Evolutionary conservation across 805 yeast genomes (phyloP), one percentile per base, ranked within the genome.

Genomic region (Candida stauntonica): DNA sequence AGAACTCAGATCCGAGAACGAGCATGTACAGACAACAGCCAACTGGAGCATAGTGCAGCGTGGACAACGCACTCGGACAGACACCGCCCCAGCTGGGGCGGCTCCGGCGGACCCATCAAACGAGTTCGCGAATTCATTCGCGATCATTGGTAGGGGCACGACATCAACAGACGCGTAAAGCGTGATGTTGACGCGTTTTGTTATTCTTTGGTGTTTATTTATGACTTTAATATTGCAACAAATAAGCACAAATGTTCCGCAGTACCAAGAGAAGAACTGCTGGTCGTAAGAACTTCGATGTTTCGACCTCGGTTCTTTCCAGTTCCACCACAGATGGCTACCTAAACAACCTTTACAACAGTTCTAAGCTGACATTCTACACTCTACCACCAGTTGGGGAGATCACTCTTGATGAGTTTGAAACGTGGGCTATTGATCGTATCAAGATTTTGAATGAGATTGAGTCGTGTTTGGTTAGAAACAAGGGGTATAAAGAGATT

Each of bases 371-470:
- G 35, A 78, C 86, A 16, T 77, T 91, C 53, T 93, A 93, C 62
- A 74, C 68, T 18, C 47, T 66, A 5, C 93, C 95, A 9, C 98
- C 98, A 1, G 63, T 72, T 23, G 79, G 81, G 12, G 98, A 93
- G 61, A 80, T 93, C 52, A 86, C 97, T 0, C 62, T 93, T 14
- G 97, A 89, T 47, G 86, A 93, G 53, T 93, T 93, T 61, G 99
- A 93, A 63, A 70, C 72, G 5, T 93, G 97, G 96, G 98, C 98
- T 5, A 81, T 93, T 38, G 98, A 91, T 55, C 67, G 99, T 43
- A 68, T 91, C 46, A 79, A 82, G 55, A 76, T 93, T 7, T 68
- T 93, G 42, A 73, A 88, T 38, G 96, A 87, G 56, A 81, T 93
- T 35, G 97, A 91, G 54, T 73, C 86, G 1, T 76, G 84, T 46